A percentile compares a stretch with the other conserved stretches of the same genome.
Conservation (phyloP, 2,329 filamentous ascomycete genomes). For the Fusarium subtropicale region DNA sequence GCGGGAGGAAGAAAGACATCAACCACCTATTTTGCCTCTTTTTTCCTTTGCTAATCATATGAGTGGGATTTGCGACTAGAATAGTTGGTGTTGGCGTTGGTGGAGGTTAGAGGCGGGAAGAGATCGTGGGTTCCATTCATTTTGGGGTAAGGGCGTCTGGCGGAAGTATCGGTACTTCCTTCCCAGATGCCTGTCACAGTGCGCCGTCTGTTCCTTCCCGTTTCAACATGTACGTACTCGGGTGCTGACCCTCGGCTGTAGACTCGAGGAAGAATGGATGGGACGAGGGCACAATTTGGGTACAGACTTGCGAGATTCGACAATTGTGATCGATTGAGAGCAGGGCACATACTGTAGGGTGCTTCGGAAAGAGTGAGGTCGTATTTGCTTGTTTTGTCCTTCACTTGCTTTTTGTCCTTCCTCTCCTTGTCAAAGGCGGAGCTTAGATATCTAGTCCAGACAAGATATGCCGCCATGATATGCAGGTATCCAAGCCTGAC, state of each 20-base stretch:
- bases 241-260: slow-evolving; percentile 29
- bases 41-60: slow-evolving; percentile 20
- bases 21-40: slow-evolving; percentile 14
- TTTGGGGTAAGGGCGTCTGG: slow-evolving; percentile 22
- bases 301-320: slow-evolving; percentile 40
- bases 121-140: slow-evolving; percentile 40
- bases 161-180: slow-evolving; percentile 43
- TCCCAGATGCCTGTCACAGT: slow-evolving; percentile 38
- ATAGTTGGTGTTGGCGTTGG: slow-evolving; percentile 23
- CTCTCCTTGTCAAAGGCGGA: background rate
- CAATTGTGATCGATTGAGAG: slow-evolving; percentile 8
- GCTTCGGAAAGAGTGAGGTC: background rate
- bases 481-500: slow-evolving; percentile 20
- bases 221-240: slow-evolving; percentile 7
- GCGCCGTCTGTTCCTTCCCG: slow-evolving; percentile 32
- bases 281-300: slow-evolving; percentile 26
- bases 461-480: slow-evolving; percentile 1
- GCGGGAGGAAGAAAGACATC: slow-evolving; percentile 10
- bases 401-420: background rate
- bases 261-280: slow-evolving; percentile 25
- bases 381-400: background rate
- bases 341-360: background rate
- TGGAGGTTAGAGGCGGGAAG: slow-evolving; percentile 35
- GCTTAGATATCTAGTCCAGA: background rate
- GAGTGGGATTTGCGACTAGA: slow-evolving; percentile 3